Evolutionary conservation across 805 yeast genomes (phyloP).

Genomic region (Jamesozyma lodderae): DNA sequence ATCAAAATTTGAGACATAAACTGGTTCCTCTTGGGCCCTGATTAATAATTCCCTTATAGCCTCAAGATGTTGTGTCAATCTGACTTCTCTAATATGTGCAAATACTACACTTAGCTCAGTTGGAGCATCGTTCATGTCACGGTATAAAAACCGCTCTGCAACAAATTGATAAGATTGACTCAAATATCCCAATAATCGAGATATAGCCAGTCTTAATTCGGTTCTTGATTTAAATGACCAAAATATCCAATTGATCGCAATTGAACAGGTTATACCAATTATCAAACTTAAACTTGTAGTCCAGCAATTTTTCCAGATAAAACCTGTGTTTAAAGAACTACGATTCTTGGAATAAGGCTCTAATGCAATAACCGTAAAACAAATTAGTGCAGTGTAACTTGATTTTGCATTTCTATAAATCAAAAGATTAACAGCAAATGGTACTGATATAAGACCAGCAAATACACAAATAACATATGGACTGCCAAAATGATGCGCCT

Average conservation of each 20-base stretch:
- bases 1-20: conserved; percentile 31
- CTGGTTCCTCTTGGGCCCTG: conserved; percentile 33
- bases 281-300: conserved; percentile 32
- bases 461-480: conserved; percentile 36
- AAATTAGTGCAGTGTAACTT: conserved; percentile 33
- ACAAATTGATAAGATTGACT: conserved; percentile 40
- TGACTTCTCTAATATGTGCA: conserved; percentile 40
- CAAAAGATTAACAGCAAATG: conserved; percentile 30
- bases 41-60: conserved; percentile 33
- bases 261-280: conserved; percentile 33
- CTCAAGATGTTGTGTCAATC: conserved; percentile 37
- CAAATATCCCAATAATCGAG: conserved; percentile 35
- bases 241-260: conserved; percentile 36
- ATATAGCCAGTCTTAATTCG: conserved; percentile 33
- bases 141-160: conserved; percentile 40
- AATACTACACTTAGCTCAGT: conserved; percentile 36
- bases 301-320: conserved; percentile 35
- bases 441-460: conserved; percentile 30
- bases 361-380: conserved; percentile 35
- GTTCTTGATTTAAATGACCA: conserved; percentile 42
- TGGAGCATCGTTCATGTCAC: conserved; percentile 40
- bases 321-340: conserved; percentile 11
- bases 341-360: conserved; percentile 22
- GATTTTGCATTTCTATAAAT: conserved; percentile 36
- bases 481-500: conserved; percentile 31